A percentile compares a stretch with the other conserved stretches of the same genome.
Evolutionary conservation across 768 basidiomycete species (phyloP).

Genomic region (Suillus clintonianus): DNA sequence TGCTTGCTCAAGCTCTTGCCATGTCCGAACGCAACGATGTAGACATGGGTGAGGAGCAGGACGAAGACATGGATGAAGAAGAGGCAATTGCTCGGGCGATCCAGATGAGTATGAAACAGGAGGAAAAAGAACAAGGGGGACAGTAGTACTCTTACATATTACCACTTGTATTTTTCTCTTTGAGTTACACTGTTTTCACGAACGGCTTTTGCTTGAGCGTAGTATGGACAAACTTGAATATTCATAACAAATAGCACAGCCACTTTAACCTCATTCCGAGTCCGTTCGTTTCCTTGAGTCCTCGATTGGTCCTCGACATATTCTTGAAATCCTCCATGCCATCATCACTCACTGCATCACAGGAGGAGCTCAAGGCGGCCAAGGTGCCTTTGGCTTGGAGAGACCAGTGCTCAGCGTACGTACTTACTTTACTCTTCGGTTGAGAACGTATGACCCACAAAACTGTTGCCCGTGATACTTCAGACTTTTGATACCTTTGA

Average conservation of each 20-base stretch:
- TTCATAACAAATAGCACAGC: neutral
- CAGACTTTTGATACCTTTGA: constrained; percentile 86
- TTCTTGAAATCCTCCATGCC: constrained; percentile 46
- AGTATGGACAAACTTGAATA: neutral
- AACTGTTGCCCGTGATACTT: constrained; percentile 5
- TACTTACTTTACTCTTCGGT: constrained; percentile 16
- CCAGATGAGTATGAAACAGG: constrained; percentile 86
- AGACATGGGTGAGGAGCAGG: constrained; percentile 55
- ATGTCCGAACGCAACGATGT: constrained; percentile 64
- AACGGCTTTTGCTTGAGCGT: neutral
- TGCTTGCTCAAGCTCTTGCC: constrained; percentile 75
- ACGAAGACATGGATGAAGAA: constrained; percentile 78
- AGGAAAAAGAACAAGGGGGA: constrained; percentile 46
- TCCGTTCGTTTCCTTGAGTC: neutral
- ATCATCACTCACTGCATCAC: constrained; percentile 78
- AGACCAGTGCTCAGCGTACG: constrained; percentile 90
- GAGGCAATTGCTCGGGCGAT: constrained; percentile 91
- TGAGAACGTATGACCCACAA: constrained; percentile 10
- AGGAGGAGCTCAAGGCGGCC: constrained; percentile 75
- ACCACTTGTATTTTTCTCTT: neutral
- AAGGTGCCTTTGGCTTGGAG: constrained; percentile 81
- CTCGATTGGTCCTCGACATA: neutral
- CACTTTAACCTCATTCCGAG: neutral
- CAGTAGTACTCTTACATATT: constrained; percentile 15
- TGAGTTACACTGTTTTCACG: neutral